These are phyloP conservation scores for Dipteronia sinensis DNA, from an alignment of 345 rosid species.

Conservation along the genomic window DNA sequence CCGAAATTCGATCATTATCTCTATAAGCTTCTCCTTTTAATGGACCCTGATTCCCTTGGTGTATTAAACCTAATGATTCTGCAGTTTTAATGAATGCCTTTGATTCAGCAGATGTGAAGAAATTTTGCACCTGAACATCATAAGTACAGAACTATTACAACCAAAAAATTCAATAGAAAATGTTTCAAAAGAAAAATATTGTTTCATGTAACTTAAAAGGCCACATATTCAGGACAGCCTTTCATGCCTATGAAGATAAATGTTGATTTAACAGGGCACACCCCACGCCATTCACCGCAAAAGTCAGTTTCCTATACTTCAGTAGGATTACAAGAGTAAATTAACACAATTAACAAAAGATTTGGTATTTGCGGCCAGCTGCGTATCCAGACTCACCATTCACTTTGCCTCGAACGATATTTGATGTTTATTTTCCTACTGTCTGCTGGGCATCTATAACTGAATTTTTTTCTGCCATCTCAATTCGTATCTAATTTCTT, in stretches of 20 bases:
- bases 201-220: background rate
- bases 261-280: background rate
- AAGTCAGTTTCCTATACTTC: background rate
- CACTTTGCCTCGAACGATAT: background rate
- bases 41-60: conserved; percentile 96
- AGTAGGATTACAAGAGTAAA: background rate
- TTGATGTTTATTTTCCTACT: background rate
- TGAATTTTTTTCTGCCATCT: background rate
- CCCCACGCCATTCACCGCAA: background rate
- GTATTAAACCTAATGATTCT: conserved; percentile 78
- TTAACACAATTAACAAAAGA: background rate
- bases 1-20: conserved; percentile 80
- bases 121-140: conserved; percentile 63
- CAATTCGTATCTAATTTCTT: background rate
- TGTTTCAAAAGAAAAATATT: background rate
- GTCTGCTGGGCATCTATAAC: background rate
- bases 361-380: background rate
- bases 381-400: background rate
- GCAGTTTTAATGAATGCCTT: conserved; percentile 62
- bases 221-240: background rate
- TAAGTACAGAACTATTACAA: conserved; percentile 20
- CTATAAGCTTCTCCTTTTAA: conserved; percentile 86
- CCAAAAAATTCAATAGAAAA: background rate
- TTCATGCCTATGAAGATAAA: background rate
- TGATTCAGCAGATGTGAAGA: conserved; percentile 68